A percentile compares a stretch with the other conserved stretches of the same genome.
These are phyloP conservation scores for Fusarium torreyae DNA, from an alignment of 2,329 filamentous ascomycete species.

Conservation along the genomic window DNA sequence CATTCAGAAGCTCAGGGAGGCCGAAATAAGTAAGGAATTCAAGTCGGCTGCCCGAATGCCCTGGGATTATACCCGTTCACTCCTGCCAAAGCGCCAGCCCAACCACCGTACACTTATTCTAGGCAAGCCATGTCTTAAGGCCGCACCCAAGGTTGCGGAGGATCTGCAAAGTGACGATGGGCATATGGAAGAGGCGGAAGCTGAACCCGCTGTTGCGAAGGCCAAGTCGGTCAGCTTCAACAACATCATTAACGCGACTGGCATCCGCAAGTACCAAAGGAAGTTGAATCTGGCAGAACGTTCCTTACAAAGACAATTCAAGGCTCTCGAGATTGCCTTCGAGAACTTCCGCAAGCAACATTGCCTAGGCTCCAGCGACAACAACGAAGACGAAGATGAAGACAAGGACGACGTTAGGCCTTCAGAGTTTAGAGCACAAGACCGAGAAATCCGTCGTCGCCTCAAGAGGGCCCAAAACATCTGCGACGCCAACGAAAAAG, in stretches of 20 bases:
- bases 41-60: background rate
- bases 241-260: background rate
- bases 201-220: background rate
- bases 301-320: background rate
- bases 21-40: background rate
- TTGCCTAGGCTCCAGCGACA: too few species aligned
- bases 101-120: background rate
- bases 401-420: background rate
- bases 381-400: background rate
- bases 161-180: too few species aligned
- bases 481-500: slow-evolving; percentile 1
- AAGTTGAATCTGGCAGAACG: background rate
- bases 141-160: background rate
- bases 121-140: slow-evolving; percentile 10
- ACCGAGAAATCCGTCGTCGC: background rate
- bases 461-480: background rate
- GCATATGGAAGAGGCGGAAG: background rate
- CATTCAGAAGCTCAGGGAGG: background rate
- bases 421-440: background rate
- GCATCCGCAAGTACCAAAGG: background rate
- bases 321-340: background rate
- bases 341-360: background rate
- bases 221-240: slow-evolving; percentile 1
- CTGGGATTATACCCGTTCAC: background rate
- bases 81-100: background rate